phyloP scores from a whole-genome alignment of 2,329 filamentous ascomycete genomes.

The Exophiala mesophila region DNA sequence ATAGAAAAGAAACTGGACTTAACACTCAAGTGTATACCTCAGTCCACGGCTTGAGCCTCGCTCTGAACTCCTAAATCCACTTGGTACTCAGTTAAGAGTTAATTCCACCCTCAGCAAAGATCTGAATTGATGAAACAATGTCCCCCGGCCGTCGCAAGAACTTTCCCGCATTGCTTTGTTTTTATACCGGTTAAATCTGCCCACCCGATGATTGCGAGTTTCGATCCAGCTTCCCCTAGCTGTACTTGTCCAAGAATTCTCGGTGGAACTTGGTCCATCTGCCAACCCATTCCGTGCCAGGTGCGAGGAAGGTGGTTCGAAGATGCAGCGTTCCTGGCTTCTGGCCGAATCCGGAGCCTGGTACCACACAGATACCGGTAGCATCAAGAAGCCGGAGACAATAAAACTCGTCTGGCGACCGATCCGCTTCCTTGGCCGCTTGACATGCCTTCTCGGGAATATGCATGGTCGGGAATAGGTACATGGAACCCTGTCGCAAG shows the following conservation, averaged over 20 bases:
- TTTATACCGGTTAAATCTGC: too few species aligned
- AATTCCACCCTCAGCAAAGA: too few species aligned
- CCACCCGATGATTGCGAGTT: too few species aligned
- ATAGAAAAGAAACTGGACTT: too few species aligned
- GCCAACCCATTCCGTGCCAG: constrained; percentile 90
- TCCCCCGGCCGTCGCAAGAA: too few species aligned
- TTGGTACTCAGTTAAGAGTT: too few species aligned
- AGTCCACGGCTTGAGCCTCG: too few species aligned
- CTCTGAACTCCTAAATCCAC: too few species aligned
- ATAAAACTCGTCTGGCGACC: constrained; percentile 87
- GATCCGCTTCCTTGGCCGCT: constrained; percentile 68
- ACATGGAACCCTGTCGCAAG: constrained; percentile 77
- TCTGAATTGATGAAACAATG: too few species aligned
- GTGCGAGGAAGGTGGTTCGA: constrained; percentile 92
- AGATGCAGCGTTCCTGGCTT: constrained; percentile 88
- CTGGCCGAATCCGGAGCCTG: constrained; percentile 90
- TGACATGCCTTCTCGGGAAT: constrained; percentile 70
- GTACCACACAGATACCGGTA: constrained; percentile 90
- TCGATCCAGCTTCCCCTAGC: too few species aligned
- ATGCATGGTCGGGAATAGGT: constrained; percentile 92
- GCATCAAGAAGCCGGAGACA: constrained; percentile 84
- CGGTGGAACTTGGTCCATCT: constrained; percentile 85
- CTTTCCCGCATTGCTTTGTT: too few species aligned
- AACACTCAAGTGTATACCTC: too few species aligned
- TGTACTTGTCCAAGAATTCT: constrained; percentile 81